These are phyloP conservation scores for Acacia confusa DNA, from an alignment of 306 rosid species.

Conservation along the genomic window DNA sequence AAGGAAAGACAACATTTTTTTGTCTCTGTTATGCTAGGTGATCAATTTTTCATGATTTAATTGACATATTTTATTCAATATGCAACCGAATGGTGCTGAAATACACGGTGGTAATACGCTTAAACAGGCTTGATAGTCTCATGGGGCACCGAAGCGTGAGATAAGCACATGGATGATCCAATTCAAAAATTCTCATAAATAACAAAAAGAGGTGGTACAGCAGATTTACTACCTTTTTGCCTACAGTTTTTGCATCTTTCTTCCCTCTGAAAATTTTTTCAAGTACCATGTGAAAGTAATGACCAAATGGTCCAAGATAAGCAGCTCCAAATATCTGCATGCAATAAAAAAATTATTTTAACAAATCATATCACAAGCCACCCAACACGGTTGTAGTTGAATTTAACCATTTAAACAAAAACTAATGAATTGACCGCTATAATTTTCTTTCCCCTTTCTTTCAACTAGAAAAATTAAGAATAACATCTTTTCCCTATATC, in stretches of 20 bases:
- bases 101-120: background rate
- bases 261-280: conserved; percentile 93
- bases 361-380: conserved; percentile 1
- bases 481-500: background rate
- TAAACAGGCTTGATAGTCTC: background rate
- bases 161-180: conserved; percentile 14
- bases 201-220: conserved; percentile 21
- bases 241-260: conserved; percentile 84
- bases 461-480: background rate
- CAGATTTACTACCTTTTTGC: conserved; percentile 76
- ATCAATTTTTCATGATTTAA: conserved; percentile 3
- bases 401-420: conserved; percentile 3
- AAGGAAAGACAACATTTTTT: background rate
- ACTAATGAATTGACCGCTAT: background rate
- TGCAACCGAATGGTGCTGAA: background rate
- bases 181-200: conserved; percentile 11
- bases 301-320: conserved; percentile 96
- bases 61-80: background rate
- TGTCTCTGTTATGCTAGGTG: background rate
- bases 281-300: conserved; percentile 60
- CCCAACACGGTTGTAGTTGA: conserved; percentile 1
- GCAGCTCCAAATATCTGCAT: conserved; percentile 85
- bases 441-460: background rate
- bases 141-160: conserved; percentile 4
- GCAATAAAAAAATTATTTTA: conserved; percentile 7